Base-by-base conservation (phyloP, 116 monocot genomes). In the Zostera marina region DNA sequence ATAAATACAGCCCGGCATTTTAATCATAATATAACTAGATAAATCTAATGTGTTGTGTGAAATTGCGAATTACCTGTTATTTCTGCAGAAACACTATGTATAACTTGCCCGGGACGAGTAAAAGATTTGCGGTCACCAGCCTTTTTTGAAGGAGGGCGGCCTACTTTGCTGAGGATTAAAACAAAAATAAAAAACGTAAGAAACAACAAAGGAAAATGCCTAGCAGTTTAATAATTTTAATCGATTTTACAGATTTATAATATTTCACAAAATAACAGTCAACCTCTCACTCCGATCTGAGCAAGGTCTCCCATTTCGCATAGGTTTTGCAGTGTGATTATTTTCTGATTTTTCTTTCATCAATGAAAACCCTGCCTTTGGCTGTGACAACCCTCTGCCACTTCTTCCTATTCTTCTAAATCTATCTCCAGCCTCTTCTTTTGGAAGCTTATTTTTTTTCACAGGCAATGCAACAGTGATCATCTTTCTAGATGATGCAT, bases 81-180 rank as follows among this genome's bases (percentile, higher is more conserved):
- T 10, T 94, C 80, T 41, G 66, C 63, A 1, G 73, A 46, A 41
- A 46, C 65, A 64, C 22, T 58, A 52, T 74, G 68, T 59, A 66
- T 25, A 53, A 42, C 64, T 60, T 74, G 67, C 44, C 52, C 56
- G 48, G 79, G 73, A 54, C 85, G 88, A 76, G 44, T 42, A 63
- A 56, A 74, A 72, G 66, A 39, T 68, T 94, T 88, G 53, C 85
- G 71, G 45, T 94, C 85, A 53, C 81, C 73, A 39, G 44, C 55
- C 71, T 88, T 88, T 53, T 96, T 96, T 20, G 77, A 79, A 47
- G 81, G 84, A 19, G 89, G 82, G 21, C 84, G 82, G 1, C 89
- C 85, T 51, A 79, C 49, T 54, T 76, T 85, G 66, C 85, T 88
- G 78, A 62, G 73, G 41, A 5, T 17, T 3, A 43, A 42, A 59